These are phyloP conservation scores for Setaria viridis DNA, from an alignment of 202 grass and related monocot species.

Conservation along the genomic window DNA sequence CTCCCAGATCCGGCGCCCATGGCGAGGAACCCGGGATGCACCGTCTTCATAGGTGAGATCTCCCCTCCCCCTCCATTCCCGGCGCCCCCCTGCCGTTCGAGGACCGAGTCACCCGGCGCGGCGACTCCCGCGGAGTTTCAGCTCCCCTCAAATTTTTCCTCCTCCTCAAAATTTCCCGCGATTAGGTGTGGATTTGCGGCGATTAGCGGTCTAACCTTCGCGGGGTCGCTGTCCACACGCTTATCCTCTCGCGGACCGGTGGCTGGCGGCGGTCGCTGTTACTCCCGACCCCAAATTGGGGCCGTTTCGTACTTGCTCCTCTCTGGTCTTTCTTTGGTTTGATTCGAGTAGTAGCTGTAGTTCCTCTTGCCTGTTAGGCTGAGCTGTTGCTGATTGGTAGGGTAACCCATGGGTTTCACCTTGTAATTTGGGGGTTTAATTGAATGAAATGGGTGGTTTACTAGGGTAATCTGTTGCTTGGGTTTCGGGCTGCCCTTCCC, in stretches of 20 bases:
- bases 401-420: neutral
- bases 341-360: neutral
- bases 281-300: neutral
- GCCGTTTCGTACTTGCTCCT: neutral
- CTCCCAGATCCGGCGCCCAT: conserved; percentile 51
- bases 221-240: neutral
- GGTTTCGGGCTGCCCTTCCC: neutral
- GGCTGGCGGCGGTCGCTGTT: neutral
- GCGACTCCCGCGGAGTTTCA: neutral
- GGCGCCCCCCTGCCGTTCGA: neutral
- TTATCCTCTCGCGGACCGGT: conserved; percentile 2
- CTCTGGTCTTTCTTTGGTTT: neutral
- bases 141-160: neutral
- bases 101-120: neutral
- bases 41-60: conserved; percentile 73
- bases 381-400: neutral
- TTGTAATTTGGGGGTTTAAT: neutral
- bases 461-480: neutral
- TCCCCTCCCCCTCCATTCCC: neutral
- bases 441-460: neutral
- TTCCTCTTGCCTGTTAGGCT: neutral
- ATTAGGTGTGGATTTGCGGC: neutral
- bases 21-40: conserved; percentile 64
- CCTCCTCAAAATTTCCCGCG: neutral
- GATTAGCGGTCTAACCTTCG: neutral